Evolutionary conservation across 1,284 basidiomycete species (phyloP).

Genomic region (Laetiporus sulphureus): DNA sequence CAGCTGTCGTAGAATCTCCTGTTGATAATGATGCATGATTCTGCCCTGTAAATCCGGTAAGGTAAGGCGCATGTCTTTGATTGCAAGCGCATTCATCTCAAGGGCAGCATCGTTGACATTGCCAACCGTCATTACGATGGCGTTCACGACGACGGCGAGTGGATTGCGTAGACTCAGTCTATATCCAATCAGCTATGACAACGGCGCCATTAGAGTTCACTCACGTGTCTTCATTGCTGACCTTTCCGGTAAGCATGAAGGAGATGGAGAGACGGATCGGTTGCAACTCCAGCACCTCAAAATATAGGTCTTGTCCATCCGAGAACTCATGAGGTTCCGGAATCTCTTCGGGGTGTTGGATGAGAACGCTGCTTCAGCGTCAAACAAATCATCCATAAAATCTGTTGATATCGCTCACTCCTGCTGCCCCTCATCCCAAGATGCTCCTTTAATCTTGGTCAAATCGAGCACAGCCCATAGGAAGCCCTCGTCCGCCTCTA

Average conservation of each 20-base stretch:
- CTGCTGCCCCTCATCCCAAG: conserved; percentile 73
- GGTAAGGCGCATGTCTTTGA: conserved; percentile 92
- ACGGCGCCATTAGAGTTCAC: conserved; percentile 21
- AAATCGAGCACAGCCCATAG: conserved; percentile 91
- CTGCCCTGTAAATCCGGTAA: conserved; percentile 81
- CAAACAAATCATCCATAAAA: no score
- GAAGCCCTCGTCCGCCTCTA: conserved; percentile 97
- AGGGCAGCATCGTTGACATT: conserved; percentile 98
- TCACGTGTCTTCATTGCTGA: conserved; percentile 91
- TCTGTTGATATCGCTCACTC: conserved; percentile 48
- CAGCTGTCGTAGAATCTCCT: conserved; percentile 90
- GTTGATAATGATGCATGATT: conserved; percentile 89
- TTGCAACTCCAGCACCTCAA: conserved; percentile 96
- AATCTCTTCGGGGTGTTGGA: conserved; percentile 71
- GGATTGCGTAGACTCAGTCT: conserved; percentile 87
- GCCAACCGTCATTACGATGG: conserved; percentile 94
- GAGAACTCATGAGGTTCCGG: conserved; percentile 68
- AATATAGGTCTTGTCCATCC: conserved; percentile 84
- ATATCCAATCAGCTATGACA: conserved; percentile 4
- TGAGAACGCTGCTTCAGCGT: conserved; percentile 74
- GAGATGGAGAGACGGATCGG: conserved; percentile 91
- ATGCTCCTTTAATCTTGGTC: conserved; percentile 84
- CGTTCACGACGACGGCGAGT: conserved; percentile 90
- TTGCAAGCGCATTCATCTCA: conserved; percentile 89
- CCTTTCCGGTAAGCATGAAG: conserved; percentile 94